These are phyloP conservation scores for Ophiostoma ulmi DNA, from an alignment of 2,329 filamentous ascomycete species.

Conservation along the genomic window DNA sequence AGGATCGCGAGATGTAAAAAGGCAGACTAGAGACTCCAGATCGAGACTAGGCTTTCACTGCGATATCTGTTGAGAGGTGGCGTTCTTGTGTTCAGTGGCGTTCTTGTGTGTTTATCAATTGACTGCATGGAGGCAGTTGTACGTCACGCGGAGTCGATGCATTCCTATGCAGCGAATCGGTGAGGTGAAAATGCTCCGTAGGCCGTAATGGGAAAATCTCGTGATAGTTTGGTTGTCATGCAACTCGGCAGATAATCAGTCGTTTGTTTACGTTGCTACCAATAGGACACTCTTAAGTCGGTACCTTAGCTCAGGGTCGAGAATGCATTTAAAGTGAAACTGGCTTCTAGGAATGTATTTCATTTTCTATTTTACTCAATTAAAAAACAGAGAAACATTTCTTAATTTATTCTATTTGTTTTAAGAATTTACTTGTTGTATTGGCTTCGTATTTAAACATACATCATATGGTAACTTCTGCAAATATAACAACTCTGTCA, in stretches of 20 bases:
- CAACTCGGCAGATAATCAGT: neutral
- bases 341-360: too few relatives aligned
- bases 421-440: too few relatives aligned
- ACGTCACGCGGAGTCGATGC: neutral
- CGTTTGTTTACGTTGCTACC: neutral
- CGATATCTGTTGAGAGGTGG: neutral
- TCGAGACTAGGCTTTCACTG: neutral
- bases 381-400: too few relatives aligned
- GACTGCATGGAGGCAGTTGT: neutral
- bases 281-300: neutral
- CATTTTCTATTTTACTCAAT: too few relatives aligned
- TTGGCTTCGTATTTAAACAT: too few relatives aligned
- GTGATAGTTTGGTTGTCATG: neutral
- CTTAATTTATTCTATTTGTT: too few relatives aligned
- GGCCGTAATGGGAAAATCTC: neutral
- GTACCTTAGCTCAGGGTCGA: too few relatives aligned
- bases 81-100: neutral
- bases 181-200: neutral
- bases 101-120: neutral
- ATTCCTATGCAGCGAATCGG: neutral
- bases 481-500: too few relatives aligned
- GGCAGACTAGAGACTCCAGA: neutral
- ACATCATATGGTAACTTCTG: too few relatives aligned
- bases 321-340: too few relatives aligned
- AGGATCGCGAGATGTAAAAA: neutral